Evolutionary conservation across 139 green algal genomes (phyloP), one percentile per base, ranked within the genome.

Genomic region (Coelastrella sp.): DNA sequence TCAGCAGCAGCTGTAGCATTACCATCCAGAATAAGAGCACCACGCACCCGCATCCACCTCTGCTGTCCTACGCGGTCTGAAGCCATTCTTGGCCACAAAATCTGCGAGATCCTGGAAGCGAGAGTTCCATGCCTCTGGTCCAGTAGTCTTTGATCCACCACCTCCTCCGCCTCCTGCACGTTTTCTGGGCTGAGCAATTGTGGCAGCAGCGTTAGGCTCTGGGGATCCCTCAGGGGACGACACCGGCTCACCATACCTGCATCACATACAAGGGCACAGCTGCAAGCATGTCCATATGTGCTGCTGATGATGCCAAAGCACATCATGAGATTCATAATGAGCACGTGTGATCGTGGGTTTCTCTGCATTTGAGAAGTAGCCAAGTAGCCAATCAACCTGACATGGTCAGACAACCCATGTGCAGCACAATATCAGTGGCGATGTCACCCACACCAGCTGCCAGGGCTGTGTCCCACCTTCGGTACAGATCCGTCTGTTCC

Each of bases 31-130:
- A 22, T 7, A 14, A 72, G 12, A 5, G 4, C 63, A 17, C 63
- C 25, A 82, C 74, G 11, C 56, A 58, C 79, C 49, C 20, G 25
- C 58, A 66, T 66, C 58, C 15, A 56, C 61, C 17, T 25, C 83
- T 27, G 83, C 72, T 49, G 85, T 76, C 56, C 86, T 74, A n/a
- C 86, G 87, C 61, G 87, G 87, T 35, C 88, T 70, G 88, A 84
- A 73, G 24, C 88, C 88, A 58, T 87, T 65, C 57, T 65, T 84
- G 15, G 70, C 76, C 81, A 91, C 88, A 88, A 91, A 91, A 12
- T 70, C 65, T 19, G 66, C 61, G 63, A 91, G 65, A 57, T 88
- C 70, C 1, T 72, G 14, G 56, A 88, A 91, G 24, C 80, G 66
- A 8, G 56, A 27, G 56, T 87, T 63, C 78, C 78, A 87, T 6